Evolutionary conservation across 2,329 filamentous ascomycete genomes (phyloP).

Genomic region (Chaetothyriales sp.): DNA sequence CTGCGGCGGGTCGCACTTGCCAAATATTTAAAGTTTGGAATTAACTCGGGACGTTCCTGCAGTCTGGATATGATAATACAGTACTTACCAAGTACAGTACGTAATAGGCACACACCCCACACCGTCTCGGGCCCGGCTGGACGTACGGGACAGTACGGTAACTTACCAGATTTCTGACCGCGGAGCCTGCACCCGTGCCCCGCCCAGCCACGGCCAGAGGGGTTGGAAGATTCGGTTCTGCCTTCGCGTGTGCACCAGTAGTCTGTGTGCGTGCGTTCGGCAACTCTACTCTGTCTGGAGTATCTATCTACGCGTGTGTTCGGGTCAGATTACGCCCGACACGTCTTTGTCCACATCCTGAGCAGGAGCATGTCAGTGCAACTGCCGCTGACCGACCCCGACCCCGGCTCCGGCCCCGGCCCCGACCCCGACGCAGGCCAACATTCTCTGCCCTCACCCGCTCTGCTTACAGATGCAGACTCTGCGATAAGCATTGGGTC

Average conservation of each 20-base stretch:
- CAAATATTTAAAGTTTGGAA: not conserved
- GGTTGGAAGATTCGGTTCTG: not conserved
- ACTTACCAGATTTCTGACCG: not conserved
- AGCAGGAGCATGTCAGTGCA: not conserved
- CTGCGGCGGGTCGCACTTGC: not conserved
- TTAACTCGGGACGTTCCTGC: not conserved
- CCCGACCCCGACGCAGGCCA: not conserved
- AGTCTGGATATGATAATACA: not conserved
- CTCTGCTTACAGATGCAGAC: constrained; percentile 13
- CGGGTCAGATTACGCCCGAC: not conserved
- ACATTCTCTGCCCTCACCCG: not conserved
- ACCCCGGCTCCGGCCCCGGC: not conserved
- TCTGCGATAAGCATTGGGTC: constrained; percentile 20
- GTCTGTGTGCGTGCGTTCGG: not conserved
- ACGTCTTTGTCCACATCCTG: not conserved
- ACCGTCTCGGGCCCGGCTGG: not conserved
- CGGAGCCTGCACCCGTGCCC: too few species aligned
- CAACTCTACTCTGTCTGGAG: not conserved
- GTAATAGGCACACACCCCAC: not conserved
- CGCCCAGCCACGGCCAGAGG: not conserved
- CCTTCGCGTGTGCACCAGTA: not conserved
- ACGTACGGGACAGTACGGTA: not conserved
- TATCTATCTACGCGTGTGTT: not conserved
- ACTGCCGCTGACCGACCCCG: too few species aligned
- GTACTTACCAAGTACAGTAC: too few species aligned